Base-by-base conservation (phyloP, 108 stramenopile genomes). In the Fistulifera solaris region DNA sequence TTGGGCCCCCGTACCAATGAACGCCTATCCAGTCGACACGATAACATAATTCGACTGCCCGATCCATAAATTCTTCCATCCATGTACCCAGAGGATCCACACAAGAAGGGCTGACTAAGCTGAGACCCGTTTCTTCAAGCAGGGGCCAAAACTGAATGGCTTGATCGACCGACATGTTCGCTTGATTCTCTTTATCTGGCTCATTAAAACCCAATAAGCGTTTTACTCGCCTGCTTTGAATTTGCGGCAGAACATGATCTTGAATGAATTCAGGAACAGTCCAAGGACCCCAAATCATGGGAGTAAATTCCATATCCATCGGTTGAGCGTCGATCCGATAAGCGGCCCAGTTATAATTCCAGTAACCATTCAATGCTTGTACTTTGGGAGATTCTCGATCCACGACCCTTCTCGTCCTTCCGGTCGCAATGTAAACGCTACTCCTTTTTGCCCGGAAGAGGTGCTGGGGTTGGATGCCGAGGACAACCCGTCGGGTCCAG, bases 221-320 rank as follows among this genome's bases (percentile, higher is more conserved):
- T 2, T 26, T 2, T 17, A 41, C 47, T 48, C 44, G 40, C 25
- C 39, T 35, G 24, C n/a, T 40, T 23, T 6, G 38, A 1, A 59
- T 46, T 11, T 45, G 14, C 16, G 25, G 27, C 1, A 49, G 15
- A 25, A 38, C 16, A 14, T 44, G 39, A 2, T 52, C 23, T 41
- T 49, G 22, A 16, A 27, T 52, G 14, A 43, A 43, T 10, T 17
- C 19, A 0, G 43, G 48, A 38, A 51, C 25, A n/a, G 2, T 16
- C 50, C 50, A 51, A 8, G 47, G 47, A 0, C 57, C 57, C 65
- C 65, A 66, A n/a, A 66, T 27, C 65, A 66, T 66, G 1, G 65
- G 65, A 7, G 58, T 2, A 42, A 52, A 66, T 10, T 66, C 65
- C 14, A 66, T 66, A 0, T 21, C 31, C 13, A 11, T 14, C 15